phyloP scores from a whole-genome alignment of 441 rosid genomes.

The Melastoma candidum region DNA sequence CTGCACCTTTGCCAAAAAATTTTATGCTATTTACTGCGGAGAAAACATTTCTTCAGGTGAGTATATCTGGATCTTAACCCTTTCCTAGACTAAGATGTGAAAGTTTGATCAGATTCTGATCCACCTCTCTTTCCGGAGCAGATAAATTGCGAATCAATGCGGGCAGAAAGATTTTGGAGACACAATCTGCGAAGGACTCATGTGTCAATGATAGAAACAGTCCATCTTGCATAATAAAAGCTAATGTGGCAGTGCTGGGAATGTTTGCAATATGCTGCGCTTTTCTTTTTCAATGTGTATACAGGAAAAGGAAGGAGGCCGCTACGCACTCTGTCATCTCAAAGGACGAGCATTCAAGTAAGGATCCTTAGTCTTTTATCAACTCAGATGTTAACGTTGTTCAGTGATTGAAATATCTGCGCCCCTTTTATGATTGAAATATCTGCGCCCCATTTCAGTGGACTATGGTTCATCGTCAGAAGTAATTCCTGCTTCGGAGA shows the following conservation, averaged over 20 bases:
- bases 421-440: background rate
- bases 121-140: conserved; percentile 9
- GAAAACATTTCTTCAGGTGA: conserved; percentile 39
- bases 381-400: conserved; percentile 3
- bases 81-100: background rate
- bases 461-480: conserved; percentile 49
- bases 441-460: conserved; percentile 33
- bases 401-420: conserved; percentile 1
- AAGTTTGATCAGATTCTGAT: conserved; percentile 3
- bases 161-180: conserved; percentile 50
- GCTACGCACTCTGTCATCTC: conserved; percentile 39
- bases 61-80: conserved; percentile 8
- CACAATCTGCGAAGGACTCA: conserved; percentile 19
- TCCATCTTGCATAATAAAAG: conserved; percentile 15
- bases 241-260: conserved; percentile 48
- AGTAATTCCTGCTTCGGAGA: conserved; percentile 46
- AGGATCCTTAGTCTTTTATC: conserved; percentile 17
- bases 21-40: conserved; percentile 24
- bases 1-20: conserved; percentile 33
- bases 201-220: conserved; percentile 9
- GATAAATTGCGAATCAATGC: conserved; percentile 21
- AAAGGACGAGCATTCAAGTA: conserved; percentile 58
- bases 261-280: conserved; percentile 40
- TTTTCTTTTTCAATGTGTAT: conserved; percentile 58
- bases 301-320: conserved; percentile 53